Base-by-base conservation (phyloP, 129 eudicot species). In the Pulicaria dysenterica region DNA sequence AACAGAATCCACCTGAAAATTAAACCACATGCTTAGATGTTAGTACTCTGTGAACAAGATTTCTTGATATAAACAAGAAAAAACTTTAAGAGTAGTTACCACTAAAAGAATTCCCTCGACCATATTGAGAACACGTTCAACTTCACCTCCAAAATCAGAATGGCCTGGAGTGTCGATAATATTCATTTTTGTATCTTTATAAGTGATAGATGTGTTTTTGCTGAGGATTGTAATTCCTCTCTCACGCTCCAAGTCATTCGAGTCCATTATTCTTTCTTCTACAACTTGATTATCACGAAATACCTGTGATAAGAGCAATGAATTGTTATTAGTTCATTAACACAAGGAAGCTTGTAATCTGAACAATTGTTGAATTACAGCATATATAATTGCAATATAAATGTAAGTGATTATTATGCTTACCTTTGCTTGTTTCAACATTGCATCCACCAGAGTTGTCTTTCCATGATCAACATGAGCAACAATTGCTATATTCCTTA, bases 381-480 rank as follows among this genome's bases (percentile, higher is more conserved):
- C 59, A 57, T 17, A 38, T 68, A 10, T 31, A 41, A 40, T 54
- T 16, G 64, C 41, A 41, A 45, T 11, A 19, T 36, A 55, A 55
- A 42, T 54, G 10, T 6, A 70, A 55, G 24, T 3, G 13, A 13
- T 31, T 24, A 58, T 3, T 54, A 62, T 50, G 53, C 75, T 56
- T 82, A 95, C 99, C 80, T 95, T 95, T 64, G 99, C 88, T 85
- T 95, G 99, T 82, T 82, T 95, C 79, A 95, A 79, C 99, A 95
- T 90, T 2, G 97, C 81, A 80, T 95, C 99, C 79, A 95, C 99
- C 53, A 95, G 73, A 60, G 99, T 95, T 64, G 99, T 95, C 83
- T 95, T 95, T 58, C 99, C 99, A 78, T 94, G 99, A 85, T 94
- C 99, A 3, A 94, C 99, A 79, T 94, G 99, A 73, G 99, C 99